These are phyloP conservation scores for Podila epigama DNA, from an alignment of 192 early-diverging fungal species.

Conservation along the genomic window DNA sequence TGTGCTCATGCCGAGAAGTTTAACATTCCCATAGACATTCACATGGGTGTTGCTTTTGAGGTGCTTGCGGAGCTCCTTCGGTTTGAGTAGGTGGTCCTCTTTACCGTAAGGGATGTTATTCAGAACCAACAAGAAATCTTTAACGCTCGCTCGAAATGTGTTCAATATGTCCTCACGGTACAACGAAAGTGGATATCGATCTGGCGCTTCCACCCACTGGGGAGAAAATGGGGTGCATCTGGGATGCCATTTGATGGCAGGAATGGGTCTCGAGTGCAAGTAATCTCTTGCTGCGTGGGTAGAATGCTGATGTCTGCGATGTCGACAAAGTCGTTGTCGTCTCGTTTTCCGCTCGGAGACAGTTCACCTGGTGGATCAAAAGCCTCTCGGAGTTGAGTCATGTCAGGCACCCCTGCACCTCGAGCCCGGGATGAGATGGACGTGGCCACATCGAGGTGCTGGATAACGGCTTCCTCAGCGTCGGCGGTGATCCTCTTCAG, in stretches of 20 bases:
- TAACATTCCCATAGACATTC: constrained; percentile 48
- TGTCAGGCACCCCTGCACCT: constrained; percentile 9
- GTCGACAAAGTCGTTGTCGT: constrained; percentile 62
- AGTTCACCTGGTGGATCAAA: constrained; percentile 49
- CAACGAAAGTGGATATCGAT: constrained; percentile 67
- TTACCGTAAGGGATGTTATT: constrained; percentile 5
- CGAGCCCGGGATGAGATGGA: background rate
- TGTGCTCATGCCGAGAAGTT: constrained; percentile 33
- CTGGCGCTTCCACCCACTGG: constrained; percentile 52
- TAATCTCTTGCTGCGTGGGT: constrained; percentile 63
- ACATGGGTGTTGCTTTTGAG: constrained; percentile 38
- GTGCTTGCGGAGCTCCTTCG: constrained; percentile 25
- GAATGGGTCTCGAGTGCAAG: constrained; percentile 38
- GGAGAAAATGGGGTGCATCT: constrained; percentile 55
- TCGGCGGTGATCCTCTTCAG: constrained; percentile 9
- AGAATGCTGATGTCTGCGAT: constrained; percentile 57
- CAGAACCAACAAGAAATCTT: constrained; percentile 45
- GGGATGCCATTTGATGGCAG: constrained; percentile 57
- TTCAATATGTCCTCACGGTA: constrained; percentile 65
- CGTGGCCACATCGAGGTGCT: background rate
- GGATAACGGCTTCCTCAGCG: constrained; percentile 8
- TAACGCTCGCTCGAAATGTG: constrained; percentile 51
- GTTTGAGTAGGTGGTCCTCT: constrained; percentile 7
- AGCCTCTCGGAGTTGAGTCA: background rate
- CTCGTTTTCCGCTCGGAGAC: constrained; percentile 47